A percentile compares a stretch with the other conserved stretches of the same genome.
phyloP scores from a whole-genome alignment of 768 basidiomycete genomes.

The Macrolepiota fuliginosa region DNA sequence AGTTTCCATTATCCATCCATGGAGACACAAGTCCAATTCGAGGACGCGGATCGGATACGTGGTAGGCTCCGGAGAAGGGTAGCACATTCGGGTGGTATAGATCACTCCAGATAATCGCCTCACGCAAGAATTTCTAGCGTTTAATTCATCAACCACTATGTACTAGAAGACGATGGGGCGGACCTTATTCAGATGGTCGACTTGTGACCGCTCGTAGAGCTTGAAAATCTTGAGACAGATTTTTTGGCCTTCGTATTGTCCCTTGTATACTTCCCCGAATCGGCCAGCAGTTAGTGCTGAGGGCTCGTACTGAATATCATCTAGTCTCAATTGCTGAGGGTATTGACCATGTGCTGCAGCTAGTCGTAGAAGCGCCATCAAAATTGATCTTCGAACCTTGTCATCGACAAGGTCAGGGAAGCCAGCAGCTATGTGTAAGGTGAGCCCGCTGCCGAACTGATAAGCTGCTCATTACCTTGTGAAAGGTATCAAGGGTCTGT shows the following conservation, averaged over 20 bases:
- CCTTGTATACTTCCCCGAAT: constrained; percentile 29
- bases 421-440: background rate
- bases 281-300: constrained; percentile 15
- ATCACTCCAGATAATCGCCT: constrained; percentile 16
- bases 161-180: background rate
- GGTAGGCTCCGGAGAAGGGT: constrained; percentile 16
- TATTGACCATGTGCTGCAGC: background rate
- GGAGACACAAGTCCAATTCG: constrained; percentile 15
- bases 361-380: constrained; percentile 2
- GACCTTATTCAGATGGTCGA: constrained; percentile 21
- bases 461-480: background rate
- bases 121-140: constrained; percentile 4
- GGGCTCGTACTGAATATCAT: background rate
- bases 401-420: background rate
- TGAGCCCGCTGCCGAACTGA: background rate
- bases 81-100: constrained; percentile 8
- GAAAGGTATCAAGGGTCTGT: background rate
- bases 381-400: background rate
- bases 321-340: constrained; percentile 5
- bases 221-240: constrained; percentile 26
- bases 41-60: background rate
- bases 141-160: background rate
- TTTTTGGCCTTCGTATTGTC: constrained; percentile 14
- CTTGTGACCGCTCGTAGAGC: constrained; percentile 20
- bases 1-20: constrained; percentile 17